Evolutionary conservation across 2,329 filamentous ascomycete genomes (phyloP).

Genomic region (Stemphylium lycopersici): DNA sequence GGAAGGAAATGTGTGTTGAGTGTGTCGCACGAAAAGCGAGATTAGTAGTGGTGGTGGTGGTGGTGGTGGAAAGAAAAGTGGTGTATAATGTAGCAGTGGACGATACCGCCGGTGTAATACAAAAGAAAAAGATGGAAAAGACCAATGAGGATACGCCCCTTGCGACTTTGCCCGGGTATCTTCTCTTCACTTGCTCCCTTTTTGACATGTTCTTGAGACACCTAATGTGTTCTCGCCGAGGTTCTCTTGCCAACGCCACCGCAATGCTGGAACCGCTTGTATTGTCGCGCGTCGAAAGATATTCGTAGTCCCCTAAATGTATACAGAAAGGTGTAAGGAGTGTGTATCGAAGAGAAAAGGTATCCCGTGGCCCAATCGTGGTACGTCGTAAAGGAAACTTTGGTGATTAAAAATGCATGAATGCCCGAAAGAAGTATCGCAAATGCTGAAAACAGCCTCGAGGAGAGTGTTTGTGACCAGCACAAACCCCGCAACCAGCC

Average conservation of each 20-base stretch:
- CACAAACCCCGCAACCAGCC: slow-evolving; percentile 30
- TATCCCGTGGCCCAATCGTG: slow-evolving; percentile 37
- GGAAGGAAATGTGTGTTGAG: slow-evolving; percentile 2
- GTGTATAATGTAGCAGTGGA: slow-evolving; percentile 1
- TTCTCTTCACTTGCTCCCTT: slow-evolving; percentile 13
- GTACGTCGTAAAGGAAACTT: slow-evolving; percentile 36
- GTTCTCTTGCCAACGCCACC: slow-evolving; percentile 27
- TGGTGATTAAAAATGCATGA: slow-evolving; percentile 38
- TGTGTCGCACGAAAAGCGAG: slow-evolving; percentile 1
- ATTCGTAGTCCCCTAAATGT: slow-evolving; percentile 9
- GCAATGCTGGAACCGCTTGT: slow-evolving; percentile 17
- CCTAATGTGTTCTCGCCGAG: slow-evolving; percentile 1
- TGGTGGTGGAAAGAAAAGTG: slow-evolving; percentile 4
- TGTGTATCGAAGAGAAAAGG: slow-evolving; percentile 29
- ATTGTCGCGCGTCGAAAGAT: slow-evolving; percentile 9
- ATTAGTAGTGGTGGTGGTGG: neutral
- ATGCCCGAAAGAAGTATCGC: slow-evolving; percentile 22
- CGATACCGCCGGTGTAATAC: slow-evolving; percentile 9
- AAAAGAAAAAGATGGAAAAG: slow-evolving; percentile 5
- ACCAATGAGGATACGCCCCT: slow-evolving; percentile 11
- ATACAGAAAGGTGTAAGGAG: slow-evolving; percentile 22
- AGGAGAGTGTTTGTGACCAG: slow-evolving; percentile 35
- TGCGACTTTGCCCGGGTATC: slow-evolving; percentile 14
- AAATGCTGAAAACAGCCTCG: slow-evolving; percentile 5
- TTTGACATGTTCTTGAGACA: slow-evolving; percentile 7